Base-by-base conservation (phyloP, 805 yeast genomes). In the Lipomyces yamadae region DNA sequence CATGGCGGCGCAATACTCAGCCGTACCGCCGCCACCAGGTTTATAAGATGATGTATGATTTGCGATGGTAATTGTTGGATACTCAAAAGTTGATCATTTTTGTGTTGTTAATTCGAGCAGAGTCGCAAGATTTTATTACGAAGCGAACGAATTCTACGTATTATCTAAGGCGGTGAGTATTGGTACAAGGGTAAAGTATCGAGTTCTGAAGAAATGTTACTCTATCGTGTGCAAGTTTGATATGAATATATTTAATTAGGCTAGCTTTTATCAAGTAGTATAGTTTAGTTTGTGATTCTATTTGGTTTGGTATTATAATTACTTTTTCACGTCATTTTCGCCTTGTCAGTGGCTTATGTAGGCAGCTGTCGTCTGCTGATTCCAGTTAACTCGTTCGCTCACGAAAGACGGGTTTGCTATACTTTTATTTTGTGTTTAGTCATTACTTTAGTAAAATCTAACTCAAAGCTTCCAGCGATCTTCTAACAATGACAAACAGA, bases 11-110 rank as follows among this genome's bases (percentile, higher is more conserved):
- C 55, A 52, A 32, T 52, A 29, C 55, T 11, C 30, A 1, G 55
- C 55, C 32, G 55, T 58, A 6, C 55, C 61, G 10, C 55, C 61
- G 13, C 61, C 61, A 13, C 61, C 61, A 13, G 61, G 61, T 18
- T 29, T 58, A 53, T 58, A 58, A 42, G 55, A 24, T 15, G 33
- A 4, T 42, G 57, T 48, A 45, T 35, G n/a, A 35, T 34, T 24
- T 13, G n/a, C 18, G 18, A 42, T 42, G 48, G 24, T 42, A 42
- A 42, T 50, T 32, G 30, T 24, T 5, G 29, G 39, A 32, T 39
- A 37, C 35, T 35, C 24, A 42, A 13, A 54, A n/a, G 53, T 57
- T 57, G 11, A 32, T 35, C 15, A 24, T 33, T 48, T n/a, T 61
- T 55, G 37, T 29, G 4, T 15, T n/a, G 55, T 52, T 52, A 52